A percentile compares a stretch with the other conserved stretches of the same genome.
phyloP scores from a whole-genome alignment of 2,329 filamentous ascomycete species.

The Colletotrichum coccodes region DNA sequence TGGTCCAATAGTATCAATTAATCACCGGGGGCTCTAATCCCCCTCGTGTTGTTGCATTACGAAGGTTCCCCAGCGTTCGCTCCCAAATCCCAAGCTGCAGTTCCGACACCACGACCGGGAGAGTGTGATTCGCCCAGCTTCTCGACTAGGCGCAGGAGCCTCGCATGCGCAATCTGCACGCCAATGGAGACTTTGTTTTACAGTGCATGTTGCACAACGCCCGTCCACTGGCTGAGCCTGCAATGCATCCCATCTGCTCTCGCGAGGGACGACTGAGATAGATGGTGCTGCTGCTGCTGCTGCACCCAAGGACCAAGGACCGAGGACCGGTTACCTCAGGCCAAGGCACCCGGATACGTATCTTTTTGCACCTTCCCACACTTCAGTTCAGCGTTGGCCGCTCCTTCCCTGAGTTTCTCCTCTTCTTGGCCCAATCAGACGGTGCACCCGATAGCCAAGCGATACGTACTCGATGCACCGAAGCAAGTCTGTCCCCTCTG shows the following conservation, averaged over 20 bases:
- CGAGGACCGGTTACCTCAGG: conserved; percentile 13
- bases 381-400: neutral
- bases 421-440: neutral
- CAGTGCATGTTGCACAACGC: neutral
- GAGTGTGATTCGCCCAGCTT: conserved; percentile 21
- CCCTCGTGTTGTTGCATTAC: conserved; percentile 16
- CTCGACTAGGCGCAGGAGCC: conserved; percentile 13
- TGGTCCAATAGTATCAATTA: neutral
- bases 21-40: neutral
- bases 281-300: neutral
- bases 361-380: neutral
- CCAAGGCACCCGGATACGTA: neutral
- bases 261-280: neutral
- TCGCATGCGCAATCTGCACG: conserved; percentile 21
- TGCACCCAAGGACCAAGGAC: conserved; percentile 1
- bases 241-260: neutral
- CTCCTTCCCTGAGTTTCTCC: neutral
- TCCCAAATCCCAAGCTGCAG: conserved; percentile 14
- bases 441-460: neutral
- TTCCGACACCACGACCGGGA: conserved; percentile 13
- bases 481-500: neutral
- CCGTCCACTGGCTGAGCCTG: neutral
- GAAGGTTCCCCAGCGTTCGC: neutral
- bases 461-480: neutral
- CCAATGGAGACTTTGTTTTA: conserved; percentile 6